Evolutionary conservation across 2,329 filamentous ascomycete species (phyloP), one percentile per base, ranked within the genome.

Genomic region (Elsinoe ampelina): DNA sequence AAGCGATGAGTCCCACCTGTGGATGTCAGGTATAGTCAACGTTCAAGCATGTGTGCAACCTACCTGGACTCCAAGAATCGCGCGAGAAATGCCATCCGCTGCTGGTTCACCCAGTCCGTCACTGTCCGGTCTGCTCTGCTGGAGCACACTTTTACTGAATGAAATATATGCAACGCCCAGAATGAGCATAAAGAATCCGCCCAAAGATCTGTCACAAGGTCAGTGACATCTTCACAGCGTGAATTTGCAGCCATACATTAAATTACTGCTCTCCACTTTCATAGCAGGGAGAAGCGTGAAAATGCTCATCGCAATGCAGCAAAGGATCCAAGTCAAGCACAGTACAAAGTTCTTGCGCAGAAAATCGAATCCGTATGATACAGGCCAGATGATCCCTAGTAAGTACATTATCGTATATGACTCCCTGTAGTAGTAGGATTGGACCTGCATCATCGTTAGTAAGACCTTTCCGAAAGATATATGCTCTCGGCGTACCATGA

Each of bases 371-470:
- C 93, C 92, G 63, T 93, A 87, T 0, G 83, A 75, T 0, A 79
- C 63, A 0, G 93, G 93, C 87, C 91, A 98, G 42, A 87, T 76
- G 1, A 84, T 81, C 2, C 82, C 90, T 2, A 91, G 62, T 22
- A 91, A 65, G 66, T 91, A 98, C 57, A 92, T 81, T 0, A 82
- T 74, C 0, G 92, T 95, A 63, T 95, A 85, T 20, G 97, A 83
- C 66, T 95, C 86, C 39, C 93, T 85, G 64, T 92, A 80, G 57
- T 95, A 95, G 69, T 98, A 98, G 52, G 89, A 91, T 72, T 95
- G 77, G 19, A 93, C 90, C 88, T 93, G 43, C 4, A 12, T 11
- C 13, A 17, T 54, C 7, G 26, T 30, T 5, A 30, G 26, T 30
- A 30, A 2, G 26, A 8, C 4, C 26, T 30, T 30, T 2, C 5